Percentiles rank a stretch among this genome's conserved stretches.
Evolutionary conservation across 257 asterid genomes (phyloP).

Genomic region (Solanum verrucosum): DNA sequence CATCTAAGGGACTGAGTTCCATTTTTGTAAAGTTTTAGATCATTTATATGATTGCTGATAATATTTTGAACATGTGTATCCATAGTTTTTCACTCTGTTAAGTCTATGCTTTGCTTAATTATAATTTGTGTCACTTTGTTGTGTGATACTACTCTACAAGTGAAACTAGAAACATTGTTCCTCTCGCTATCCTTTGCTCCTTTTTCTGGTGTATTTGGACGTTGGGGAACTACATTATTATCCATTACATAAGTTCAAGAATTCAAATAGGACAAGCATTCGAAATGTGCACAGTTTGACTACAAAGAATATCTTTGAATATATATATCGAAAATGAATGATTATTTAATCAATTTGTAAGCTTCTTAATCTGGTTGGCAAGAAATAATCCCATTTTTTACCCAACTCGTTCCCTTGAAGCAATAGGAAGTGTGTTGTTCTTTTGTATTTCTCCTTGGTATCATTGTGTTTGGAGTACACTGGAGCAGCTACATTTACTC

Average conservation of each 20-base stretch:
- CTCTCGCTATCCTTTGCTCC: neutral
- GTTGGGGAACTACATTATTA: neutral
- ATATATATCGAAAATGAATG: no score
- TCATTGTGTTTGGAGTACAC: neutral
- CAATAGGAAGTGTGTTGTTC: constrained; percentile 17
- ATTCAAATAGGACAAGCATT: no score
- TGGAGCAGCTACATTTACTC: constrained; percentile 11
- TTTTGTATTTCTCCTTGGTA: neutral
- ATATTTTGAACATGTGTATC: neutral
- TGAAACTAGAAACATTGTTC: neutral
- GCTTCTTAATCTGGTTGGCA: constrained; percentile 34
- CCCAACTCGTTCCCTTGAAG: constrained; percentile 33
- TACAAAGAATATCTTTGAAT: neutral
- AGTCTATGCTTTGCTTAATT: neutral
- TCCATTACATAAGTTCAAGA: neutral
- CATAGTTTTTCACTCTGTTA: neutral
- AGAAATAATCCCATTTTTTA: constrained; percentile 7
- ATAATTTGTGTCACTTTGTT: neutral
- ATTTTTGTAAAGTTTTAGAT: neutral
- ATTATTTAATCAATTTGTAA: no score
- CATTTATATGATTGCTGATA: neutral
- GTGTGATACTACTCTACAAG: neutral
- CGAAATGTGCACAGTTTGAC: neutral
- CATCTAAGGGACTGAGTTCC: neutral
- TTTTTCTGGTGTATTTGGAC: neutral